Evolutionary conservation across 257 asterid species (phyloP).

Genomic region (Misopates orontium): DNA sequence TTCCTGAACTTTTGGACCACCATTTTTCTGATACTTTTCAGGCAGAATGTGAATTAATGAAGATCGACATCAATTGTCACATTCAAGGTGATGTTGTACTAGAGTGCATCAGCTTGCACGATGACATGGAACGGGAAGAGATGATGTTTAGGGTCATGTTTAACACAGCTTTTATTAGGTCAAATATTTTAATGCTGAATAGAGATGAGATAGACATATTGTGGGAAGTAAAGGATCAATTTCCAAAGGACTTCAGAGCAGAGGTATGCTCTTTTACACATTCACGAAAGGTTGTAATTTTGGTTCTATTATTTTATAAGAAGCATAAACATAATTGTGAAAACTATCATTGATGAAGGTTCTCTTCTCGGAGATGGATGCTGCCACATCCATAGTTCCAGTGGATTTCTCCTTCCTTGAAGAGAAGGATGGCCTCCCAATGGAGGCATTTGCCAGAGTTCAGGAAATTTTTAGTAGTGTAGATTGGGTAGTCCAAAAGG

Average conservation of each 20-base stretch:
- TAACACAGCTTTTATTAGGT: conserved; percentile 92
- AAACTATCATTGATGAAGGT: conserved; percentile 53
- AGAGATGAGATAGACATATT: conserved; percentile 77
- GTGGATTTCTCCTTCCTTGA: conserved; percentile 71
- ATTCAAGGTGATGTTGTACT: conserved; percentile 95
- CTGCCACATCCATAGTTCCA: conserved; percentile 60
- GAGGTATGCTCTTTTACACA: conserved; percentile 51
- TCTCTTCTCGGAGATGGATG: conserved; percentile 91
- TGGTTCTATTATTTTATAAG: conserved; percentile 23
- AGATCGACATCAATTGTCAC: conserved; percentile 84
- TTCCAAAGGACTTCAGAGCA: conserved; percentile 85
- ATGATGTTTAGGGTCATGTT: conserved; percentile 94
- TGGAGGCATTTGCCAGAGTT: conserved; percentile 90
- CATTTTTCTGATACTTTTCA: conserved; percentile 38
- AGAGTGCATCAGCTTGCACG: conserved; percentile 80
- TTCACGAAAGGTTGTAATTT: conserved; percentile 20
- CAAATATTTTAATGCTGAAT: conserved; percentile 86
- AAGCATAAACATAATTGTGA: conserved; percentile 27
- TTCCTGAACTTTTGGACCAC: conserved; percentile 18
- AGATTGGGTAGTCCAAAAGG: conserved; percentile 79
- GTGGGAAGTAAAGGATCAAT: conserved; percentile 88
- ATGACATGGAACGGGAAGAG: conserved; percentile 71
- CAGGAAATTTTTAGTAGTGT: conserved; percentile 84
- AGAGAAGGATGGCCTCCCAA: conserved; percentile 96
- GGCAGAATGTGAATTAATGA: conserved; percentile 80